phyloP scores from a whole-genome alignment of 768 basidiomycete genomes.

The Agaricus bisporus region DNA sequence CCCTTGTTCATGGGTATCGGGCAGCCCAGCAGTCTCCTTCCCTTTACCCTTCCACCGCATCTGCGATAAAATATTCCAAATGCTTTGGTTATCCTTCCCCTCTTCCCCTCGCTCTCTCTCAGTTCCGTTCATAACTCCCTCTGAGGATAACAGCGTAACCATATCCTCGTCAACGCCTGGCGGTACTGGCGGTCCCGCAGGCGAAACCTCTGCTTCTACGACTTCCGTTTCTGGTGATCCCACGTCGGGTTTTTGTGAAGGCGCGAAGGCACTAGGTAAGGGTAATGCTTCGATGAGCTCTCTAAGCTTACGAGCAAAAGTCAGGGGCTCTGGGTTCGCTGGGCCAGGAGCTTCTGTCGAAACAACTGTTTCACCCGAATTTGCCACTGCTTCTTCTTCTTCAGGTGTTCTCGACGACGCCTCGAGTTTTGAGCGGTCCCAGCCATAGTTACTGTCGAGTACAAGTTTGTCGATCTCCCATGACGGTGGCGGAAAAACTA shows the following conservation, averaged over 20 bases:
- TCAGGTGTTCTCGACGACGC: not conserved
- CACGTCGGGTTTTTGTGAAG: constrained; percentile 13
- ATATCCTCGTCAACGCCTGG: constrained; percentile 42
- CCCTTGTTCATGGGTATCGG: constrained; percentile 35
- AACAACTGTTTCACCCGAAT: not conserved
- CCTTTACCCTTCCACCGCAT: constrained; percentile 19
- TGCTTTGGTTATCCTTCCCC: constrained; percentile 30
- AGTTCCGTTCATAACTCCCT: constrained; percentile 60
- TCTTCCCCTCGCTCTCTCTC: constrained; percentile 19
- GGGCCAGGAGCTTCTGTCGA: constrained; percentile 10
- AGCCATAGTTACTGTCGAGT: constrained; percentile 1
- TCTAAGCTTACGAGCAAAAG: constrained; percentile 31
- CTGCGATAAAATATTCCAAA: constrained; percentile 57
- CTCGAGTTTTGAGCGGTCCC: not conserved
- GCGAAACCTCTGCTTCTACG: constrained; percentile 17
- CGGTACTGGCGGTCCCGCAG: constrained; percentile 30
- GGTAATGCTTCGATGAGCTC: constrained; percentile 32
- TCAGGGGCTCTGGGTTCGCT: constrained; percentile 24
- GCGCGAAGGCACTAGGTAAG: constrained; percentile 20
- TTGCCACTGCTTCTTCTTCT: not conserved
- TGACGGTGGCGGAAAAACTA: constrained; percentile 41
- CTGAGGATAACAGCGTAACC: constrained; percentile 46
- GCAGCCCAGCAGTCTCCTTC: not conserved
- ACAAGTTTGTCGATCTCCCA: constrained; percentile 31
- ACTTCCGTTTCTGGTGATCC: constrained; percentile 12